phyloP scores from a whole-genome alignment of 192 early-diverging fungal genomes.

The Podila verticillata region DNA sequence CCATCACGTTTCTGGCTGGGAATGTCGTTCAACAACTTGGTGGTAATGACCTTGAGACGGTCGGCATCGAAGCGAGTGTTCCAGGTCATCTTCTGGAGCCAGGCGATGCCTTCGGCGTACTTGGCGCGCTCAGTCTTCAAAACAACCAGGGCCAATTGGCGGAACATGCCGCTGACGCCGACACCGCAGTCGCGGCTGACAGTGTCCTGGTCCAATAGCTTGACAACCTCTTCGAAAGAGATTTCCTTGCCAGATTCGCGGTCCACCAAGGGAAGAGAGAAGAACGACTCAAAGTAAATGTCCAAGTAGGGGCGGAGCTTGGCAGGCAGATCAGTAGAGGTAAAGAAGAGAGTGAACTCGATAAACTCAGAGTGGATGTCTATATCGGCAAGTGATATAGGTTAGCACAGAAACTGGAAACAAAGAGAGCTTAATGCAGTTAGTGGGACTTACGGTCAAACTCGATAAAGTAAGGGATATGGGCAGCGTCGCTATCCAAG shows the following conservation, averaged over 20 bases:
- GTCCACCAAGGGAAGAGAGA: constrained; percentile 57
- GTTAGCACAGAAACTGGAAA: not conserved
- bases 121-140: constrained; percentile 56
- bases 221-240: constrained; percentile 62
- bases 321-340: constrained; percentile 53
- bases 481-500: constrained; percentile 55
- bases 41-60: constrained; percentile 63
- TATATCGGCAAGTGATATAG: constrained; percentile 2
- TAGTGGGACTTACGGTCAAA: constrained; percentile 60
- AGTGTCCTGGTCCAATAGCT: constrained; percentile 63
- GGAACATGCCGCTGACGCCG: constrained; percentile 54
- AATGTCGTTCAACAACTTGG: constrained; percentile 64
- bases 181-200: constrained; percentile 54
- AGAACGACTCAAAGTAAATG: constrained; percentile 65
- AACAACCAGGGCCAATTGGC: constrained; percentile 36
- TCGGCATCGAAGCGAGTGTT: constrained; percentile 63
- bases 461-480: constrained; percentile 64
- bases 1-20: constrained; percentile 67
- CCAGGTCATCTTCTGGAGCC: constrained; percentile 63
- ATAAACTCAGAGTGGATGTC: constrained; percentile 66
- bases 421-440: not conserved
- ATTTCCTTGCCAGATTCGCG: constrained; percentile 45
- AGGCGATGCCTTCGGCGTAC: constrained; percentile 61
- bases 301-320: constrained; percentile 60
- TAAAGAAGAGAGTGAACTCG: constrained; percentile 58